Evolutionary conservation across 2,329 filamentous ascomycete species (phyloP).

Genomic region (Pestalotiopsis sp.): DNA sequence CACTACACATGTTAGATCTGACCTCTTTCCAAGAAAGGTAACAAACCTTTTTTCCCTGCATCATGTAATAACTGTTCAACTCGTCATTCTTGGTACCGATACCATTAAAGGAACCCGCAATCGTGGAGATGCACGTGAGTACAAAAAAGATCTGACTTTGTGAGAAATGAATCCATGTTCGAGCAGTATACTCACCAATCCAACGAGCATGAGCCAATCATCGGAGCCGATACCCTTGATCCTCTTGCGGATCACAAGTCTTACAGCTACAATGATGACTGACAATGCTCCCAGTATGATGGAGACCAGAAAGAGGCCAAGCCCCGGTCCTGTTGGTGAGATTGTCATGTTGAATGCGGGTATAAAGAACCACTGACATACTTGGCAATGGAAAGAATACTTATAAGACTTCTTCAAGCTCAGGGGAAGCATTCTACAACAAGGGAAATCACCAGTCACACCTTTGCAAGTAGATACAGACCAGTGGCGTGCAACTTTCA

Average conservation of each 20-base stretch:
- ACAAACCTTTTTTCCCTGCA: conserved; percentile 1
- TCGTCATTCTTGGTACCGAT: background rate
- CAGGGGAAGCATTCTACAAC: background rate
- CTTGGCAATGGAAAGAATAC: background rate
- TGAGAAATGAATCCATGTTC: background rate
- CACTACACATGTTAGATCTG: background rate
- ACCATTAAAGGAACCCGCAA: background rate
- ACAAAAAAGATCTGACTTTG: background rate
- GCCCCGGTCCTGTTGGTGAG: background rate
- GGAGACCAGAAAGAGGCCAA: background rate
- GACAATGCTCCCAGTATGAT: background rate
- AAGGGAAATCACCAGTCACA: background rate
- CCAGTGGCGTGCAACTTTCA: background rate
- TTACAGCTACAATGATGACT: background rate
- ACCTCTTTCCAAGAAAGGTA: background rate
- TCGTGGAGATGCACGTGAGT: background rate
- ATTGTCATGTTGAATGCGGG: conserved; percentile 12
- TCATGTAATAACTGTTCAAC: background rate
- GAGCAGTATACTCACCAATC: background rate
- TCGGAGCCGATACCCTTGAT: background rate
- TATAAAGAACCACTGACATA: background rate
- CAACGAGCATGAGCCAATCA: conserved; percentile 2
- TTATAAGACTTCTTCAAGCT: background rate
- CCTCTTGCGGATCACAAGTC: background rate
- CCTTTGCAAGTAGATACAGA: background rate